Conservation (phyloP, 164 flowering plant species). For the Sextonia rubra region DNA sequence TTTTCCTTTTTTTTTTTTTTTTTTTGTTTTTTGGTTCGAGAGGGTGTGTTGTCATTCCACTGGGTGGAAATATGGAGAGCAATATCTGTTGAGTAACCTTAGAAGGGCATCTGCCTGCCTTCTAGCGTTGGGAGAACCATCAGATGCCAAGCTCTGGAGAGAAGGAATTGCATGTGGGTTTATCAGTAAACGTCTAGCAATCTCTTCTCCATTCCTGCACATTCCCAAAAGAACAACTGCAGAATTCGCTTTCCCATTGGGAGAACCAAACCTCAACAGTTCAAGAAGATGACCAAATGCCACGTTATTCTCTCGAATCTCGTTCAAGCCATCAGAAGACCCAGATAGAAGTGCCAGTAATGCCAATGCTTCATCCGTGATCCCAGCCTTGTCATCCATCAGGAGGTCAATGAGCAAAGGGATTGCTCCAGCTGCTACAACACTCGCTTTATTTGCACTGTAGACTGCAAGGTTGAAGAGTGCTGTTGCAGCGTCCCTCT, state of each 20-base stretch:
- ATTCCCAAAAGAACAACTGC: conserved; percentile 52
- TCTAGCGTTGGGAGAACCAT: conserved; percentile 56
- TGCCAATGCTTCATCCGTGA: conserved; percentile 62
- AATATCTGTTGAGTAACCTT: conserved; percentile 55
- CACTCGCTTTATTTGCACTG: conserved; percentile 83
- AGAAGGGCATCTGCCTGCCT: conserved; percentile 68
- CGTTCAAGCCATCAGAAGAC: conserved; percentile 47
- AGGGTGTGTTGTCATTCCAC: neutral
- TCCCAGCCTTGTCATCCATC: conserved; percentile 64
- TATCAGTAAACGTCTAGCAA: conserved; percentile 41
- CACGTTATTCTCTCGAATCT: conserved; percentile 37
- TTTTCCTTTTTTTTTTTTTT: no score
- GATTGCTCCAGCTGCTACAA: conserved; percentile 77
- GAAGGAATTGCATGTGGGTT: conserved; percentile 60
- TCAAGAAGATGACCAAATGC: conserved; percentile 50
- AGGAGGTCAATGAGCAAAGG: conserved; percentile 52
- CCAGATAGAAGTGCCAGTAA: conserved; percentile 47
- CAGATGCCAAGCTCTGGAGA: conserved; percentile 45
- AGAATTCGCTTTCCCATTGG: conserved; percentile 69
- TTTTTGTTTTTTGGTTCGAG: no score
- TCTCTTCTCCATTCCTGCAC: conserved; percentile 62
- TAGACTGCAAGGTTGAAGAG: conserved; percentile 81
- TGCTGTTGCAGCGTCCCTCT: conserved; percentile 94
- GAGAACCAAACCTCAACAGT: conserved; percentile 57
- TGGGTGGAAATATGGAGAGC: conserved; percentile 31